Conservation (phyloP, 176 grass and related monocot species). For the Musa schizocarpa region DNA sequence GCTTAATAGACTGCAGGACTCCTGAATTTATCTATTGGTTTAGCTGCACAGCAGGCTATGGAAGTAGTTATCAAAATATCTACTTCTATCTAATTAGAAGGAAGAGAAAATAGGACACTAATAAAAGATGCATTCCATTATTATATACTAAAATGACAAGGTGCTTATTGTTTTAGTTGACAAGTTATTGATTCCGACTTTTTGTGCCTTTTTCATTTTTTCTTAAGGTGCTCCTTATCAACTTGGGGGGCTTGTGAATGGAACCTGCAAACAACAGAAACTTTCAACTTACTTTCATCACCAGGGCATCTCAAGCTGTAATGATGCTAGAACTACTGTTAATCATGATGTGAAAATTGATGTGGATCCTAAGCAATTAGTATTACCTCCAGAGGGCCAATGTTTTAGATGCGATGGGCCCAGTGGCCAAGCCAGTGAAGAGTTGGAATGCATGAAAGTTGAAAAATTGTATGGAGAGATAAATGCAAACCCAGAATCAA, state of each 20-base stretch:
- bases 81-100: no score
- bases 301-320: conserved; percentile 30
- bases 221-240: conserved; percentile 58
- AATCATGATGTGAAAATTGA: conserved; percentile 18
- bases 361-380: conserved; percentile 23
- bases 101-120: no score
- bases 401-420: conserved; percentile 27
- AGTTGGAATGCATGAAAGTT: conserved; percentile 18
- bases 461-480: conserved; percentile 35
- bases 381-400: conserved; percentile 30
- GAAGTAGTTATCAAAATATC: no score
- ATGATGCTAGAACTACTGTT: conserved; percentile 22
- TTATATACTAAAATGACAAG: background rate
- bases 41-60: no score
- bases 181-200: background rate
- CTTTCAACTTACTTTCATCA: conserved; percentile 81
- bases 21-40: no score
- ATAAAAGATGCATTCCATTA: no score
- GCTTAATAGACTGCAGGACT: no score
- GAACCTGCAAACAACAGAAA: conserved; percentile 67
- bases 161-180: background rate
- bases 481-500: conserved; percentile 31
- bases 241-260: conserved; percentile 41
- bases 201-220: conserved; percentile 2
- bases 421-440: conserved; percentile 4